These are phyloP conservation scores for Magnusiomyces paraingens DNA, from an alignment of 1,139 yeast genomes.

Conservation along the genomic window DNA sequence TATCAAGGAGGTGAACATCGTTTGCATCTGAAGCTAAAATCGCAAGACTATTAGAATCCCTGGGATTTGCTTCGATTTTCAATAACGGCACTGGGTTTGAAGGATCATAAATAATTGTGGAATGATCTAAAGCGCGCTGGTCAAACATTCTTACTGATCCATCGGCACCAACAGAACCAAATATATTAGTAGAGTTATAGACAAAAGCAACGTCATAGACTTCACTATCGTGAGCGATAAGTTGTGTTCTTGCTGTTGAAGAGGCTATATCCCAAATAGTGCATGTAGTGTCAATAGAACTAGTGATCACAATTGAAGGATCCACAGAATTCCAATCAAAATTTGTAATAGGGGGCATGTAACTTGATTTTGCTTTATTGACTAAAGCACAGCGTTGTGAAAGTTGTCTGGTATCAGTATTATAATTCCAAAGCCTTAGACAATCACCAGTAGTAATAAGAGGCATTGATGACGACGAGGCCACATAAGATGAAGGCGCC, in stretches of 20 bases:
- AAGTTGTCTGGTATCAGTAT: constrained; percentile 35
- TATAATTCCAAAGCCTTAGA: constrained; percentile 56
- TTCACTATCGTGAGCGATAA: constrained; percentile 94
- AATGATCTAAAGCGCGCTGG: constrained; percentile 80
- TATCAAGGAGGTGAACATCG: constrained; percentile 65
- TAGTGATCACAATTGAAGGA: constrained; percentile 66
- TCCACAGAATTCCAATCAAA: constrained; percentile 87
- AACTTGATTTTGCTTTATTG: constrained; percentile 36
- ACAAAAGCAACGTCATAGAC: constrained; percentile 89
- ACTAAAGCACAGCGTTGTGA: constrained; percentile 38
- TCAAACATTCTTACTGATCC: constrained; percentile 93
- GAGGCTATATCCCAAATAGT: constrained; percentile 85
- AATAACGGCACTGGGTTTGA: constrained; percentile 55
- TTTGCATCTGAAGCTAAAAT: constrained; percentile 70
- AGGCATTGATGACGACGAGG: constrained; percentile 29
- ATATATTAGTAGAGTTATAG: constrained; percentile 66
- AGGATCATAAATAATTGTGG: constrained; percentile 87
- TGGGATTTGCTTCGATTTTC: constrained; percentile 69
- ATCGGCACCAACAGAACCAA: constrained; percentile 92
- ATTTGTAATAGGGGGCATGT: constrained; percentile 62
- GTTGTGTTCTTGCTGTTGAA: constrained; percentile 82
- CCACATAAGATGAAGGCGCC: constrained; percentile 46
- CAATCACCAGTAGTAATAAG: constrained; percentile 69
- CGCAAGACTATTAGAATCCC: constrained; percentile 75
- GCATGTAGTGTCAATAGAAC: constrained; percentile 93